Evolutionary conservation across 1,284 basidiomycete genomes (phyloP), one percentile per base, ranked within the genome.

Genomic region (Mycosarcoma maydis): DNA sequence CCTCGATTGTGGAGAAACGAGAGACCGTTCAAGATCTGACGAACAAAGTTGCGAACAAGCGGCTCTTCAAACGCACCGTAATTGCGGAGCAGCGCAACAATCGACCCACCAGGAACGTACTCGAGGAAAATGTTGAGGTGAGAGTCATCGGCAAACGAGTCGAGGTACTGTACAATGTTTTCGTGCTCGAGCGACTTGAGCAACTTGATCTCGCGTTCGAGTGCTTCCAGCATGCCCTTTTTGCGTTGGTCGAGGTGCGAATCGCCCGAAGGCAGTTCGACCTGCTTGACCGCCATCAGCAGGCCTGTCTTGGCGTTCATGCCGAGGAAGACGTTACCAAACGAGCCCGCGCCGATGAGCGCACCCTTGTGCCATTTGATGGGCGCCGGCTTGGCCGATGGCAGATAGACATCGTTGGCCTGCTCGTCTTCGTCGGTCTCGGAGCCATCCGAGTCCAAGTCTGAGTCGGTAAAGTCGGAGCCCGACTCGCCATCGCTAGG

Each of bases 361-460:
- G 95, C 95, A 46, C 96, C 96, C 76, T 96, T 97, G 84, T 98
- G 94, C 96, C 96, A 99, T 83, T 97, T 96, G 82, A 91, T 91
- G 13, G 88, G 90, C 83, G 76, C 56, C 44, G 75, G 75, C 43
- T 50, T 57, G 0, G 73, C 48, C 3, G 64, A 46, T 9, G 58
- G 41, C 17, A 42, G 24, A 29, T 52, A 52, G 20, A 57, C 50
- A 37, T 53, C 45, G 39, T 39, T 38, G 30, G 36, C 39, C 20
- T 47, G 48, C 11, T 46, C 41, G n/a, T 61, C 58, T 19, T 60
- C 53, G 38, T 62, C 65, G 5, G 65, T 68, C 10, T 61, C 54
- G 3, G 65, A 58, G 20, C 50, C 54, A 36, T 59, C 43, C 36
- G 60, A 59, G 38, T 61, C 56, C 13, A 45, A 23, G 29, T 57